Conservation (phyloP, 768 basidiomycete genomes). For the Leccinellum luteum region DNA sequence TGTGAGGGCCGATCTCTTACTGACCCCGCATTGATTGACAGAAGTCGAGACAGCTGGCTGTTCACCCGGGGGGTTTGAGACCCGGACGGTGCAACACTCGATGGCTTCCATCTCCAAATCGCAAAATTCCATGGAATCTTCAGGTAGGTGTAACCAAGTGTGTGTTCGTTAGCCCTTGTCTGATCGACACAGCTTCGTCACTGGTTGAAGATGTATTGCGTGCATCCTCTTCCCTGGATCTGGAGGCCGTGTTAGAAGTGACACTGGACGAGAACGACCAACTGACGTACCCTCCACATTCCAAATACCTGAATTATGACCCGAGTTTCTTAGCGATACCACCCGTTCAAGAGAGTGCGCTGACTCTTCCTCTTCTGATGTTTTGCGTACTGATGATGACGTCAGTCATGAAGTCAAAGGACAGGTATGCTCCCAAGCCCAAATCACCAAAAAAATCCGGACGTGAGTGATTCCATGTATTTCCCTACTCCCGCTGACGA, state of each 20-base stretch:
- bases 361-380: not conserved
- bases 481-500: not conserved
- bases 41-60: constrained; percentile 7
- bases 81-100: constrained; percentile 7
- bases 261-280: constrained; percentile 3
- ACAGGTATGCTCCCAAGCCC: not conserved
- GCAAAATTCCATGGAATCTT: not conserved
- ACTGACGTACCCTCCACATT: not conserved
- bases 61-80: constrained; percentile 16
- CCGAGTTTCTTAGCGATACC: constrained; percentile 4
- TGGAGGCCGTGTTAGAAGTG: constrained; percentile 13
- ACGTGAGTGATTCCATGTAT: constrained; percentile 8
- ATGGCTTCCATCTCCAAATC: not conserved
- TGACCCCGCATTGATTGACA: not conserved
- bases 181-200: constrained; percentile 8
- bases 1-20: constrained; percentile 1
- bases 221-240: constrained; percentile 14
- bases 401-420: not conserved
- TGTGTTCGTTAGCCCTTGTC: not conserved
- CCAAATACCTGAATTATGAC: not conserved
- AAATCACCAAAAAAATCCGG: not conserved
- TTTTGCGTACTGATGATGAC: not conserved
- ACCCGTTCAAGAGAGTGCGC: not conserved
- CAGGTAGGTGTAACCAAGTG: constrained; percentile 7
- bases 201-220: not conserved